Percentiles rank a stretch among this genome's conserved stretches.
Conservation (phyloP, 345 rosid genomes). For the Linum tenue region DNA sequence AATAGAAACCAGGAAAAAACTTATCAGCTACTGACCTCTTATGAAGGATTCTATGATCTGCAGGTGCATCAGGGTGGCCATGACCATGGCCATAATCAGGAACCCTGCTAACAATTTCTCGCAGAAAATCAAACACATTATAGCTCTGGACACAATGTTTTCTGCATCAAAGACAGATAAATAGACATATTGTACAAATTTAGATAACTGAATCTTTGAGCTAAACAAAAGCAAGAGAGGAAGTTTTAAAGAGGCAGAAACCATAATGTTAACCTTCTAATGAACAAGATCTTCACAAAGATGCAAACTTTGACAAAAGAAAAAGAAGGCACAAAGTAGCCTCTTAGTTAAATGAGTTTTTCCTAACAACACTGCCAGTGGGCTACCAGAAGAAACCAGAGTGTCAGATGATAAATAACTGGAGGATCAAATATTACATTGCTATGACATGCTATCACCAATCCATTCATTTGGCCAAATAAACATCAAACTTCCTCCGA, state of each 20-base stretch:
- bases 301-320: too few relatives aligned
- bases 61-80: slow-evolving; percentile 55
- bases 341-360: too few relatives aligned
- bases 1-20: neutral
- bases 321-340: too few relatives aligned
- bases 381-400: too few relatives aligned
- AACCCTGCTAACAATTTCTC: slow-evolving; percentile 88
- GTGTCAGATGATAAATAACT: neutral
- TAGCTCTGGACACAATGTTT: slow-evolving; percentile 93
- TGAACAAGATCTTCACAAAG: too few relatives aligned
- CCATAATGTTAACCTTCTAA: too few relatives aligned
- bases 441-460: neutral
- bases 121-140: slow-evolving; percentile 94
- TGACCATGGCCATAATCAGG: slow-evolving; percentile 83
- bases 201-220: too few relatives aligned
- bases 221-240: too few relatives aligned
- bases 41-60: slow-evolving; percentile 64
- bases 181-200: neutral
- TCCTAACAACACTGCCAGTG: too few relatives aligned
- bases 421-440: neutral
- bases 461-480: neutral
- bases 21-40: slow-evolving; percentile 52
- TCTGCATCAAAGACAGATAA: slow-evolving; percentile 38
- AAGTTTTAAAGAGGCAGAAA: too few relatives aligned
- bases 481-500: neutral